These are phyloP conservation scores for Fagus sylvatica DNA, from an alignment of 306 rosid species.

Conservation along the genomic window DNA sequence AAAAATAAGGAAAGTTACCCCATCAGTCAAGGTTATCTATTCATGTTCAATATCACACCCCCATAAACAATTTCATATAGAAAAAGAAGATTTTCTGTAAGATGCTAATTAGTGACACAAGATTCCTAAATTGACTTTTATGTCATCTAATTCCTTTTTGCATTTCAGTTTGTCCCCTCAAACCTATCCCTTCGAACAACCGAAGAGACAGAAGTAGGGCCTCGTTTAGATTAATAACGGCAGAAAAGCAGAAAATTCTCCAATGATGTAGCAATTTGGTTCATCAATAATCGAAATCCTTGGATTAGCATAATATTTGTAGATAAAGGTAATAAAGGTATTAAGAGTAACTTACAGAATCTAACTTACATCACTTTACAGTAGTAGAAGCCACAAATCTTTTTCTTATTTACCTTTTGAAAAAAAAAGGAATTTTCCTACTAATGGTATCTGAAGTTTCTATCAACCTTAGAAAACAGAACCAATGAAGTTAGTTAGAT, in stretches of 20 bases:
- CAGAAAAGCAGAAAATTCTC: background rate
- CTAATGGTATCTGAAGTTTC: slow-evolving; percentile 5
- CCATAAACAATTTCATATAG: slow-evolving; percentile 17
- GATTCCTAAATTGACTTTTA: slow-evolving; percentile 21
- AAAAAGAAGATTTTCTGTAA: background rate
- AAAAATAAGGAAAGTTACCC: background rate
- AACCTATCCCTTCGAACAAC: slow-evolving; percentile 18
- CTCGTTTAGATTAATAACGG: background rate
- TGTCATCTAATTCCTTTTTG: slow-evolving; percentile 33
- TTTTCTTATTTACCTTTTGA: background rate
- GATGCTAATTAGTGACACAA: background rate
- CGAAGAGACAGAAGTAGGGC: background rate
- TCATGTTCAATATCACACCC: slow-evolving; percentile 24
- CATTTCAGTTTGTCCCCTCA: slow-evolving; percentile 20
- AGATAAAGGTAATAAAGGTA: background rate
- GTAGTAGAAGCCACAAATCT: background rate
- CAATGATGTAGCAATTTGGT: background rate
- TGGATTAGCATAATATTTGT: slow-evolving; percentile 17
- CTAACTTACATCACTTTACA: slow-evolving; percentile 2
- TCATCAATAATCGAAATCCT: background rate
- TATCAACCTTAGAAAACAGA: slow-evolving; percentile 4
- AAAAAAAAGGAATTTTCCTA: background rate
- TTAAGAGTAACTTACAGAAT: background rate
- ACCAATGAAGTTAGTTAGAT: background rate
- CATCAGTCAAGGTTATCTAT: background rate